Evolutionary conservation across 78 protist species (phyloP).

Genomic region (Pigoraptor vietnamica): DNA sequence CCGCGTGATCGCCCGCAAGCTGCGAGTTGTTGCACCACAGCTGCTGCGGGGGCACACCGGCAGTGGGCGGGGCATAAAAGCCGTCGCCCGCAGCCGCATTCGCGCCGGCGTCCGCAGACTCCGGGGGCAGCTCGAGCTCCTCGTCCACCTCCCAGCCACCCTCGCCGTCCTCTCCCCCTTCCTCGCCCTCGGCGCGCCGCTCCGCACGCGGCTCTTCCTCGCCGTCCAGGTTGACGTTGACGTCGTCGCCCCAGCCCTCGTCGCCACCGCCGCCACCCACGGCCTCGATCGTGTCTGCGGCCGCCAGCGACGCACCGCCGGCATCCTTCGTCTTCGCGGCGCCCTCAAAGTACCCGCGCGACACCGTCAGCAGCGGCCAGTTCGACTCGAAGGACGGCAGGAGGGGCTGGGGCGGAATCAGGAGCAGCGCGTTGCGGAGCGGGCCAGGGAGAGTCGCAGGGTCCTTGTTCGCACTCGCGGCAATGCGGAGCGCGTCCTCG

Average conservation of each 20-base stretch:
- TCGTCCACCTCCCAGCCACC: slow-evolving; percentile 51
- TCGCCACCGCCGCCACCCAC: slow-evolving; percentile 35
- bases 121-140: slow-evolving; percentile 5
- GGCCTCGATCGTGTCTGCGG: neutral
- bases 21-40: slow-evolving; percentile 61
- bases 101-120: neutral
- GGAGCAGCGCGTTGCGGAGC: slow-evolving; percentile 1
- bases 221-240: slow-evolving; percentile 21
- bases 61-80: slow-evolving; percentile 37
- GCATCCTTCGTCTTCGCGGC: slow-evolving; percentile 10
- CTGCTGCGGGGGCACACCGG: slow-evolving; percentile 30
- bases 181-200: slow-evolving; percentile 12
- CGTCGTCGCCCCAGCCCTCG: slow-evolving; percentile 29
- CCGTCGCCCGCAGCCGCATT: neutral
- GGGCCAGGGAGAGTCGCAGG: neutral
- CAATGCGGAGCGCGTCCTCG: slow-evolving; percentile 37
- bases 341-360: slow-evolving; percentile 40
- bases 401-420: slow-evolving; percentile 67
- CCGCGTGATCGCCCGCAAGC: slow-evolving; percentile 80
- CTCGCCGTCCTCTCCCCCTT: slow-evolving; percentile 27
- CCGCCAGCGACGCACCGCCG: neutral
- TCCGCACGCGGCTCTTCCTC: slow-evolving; percentile 3
- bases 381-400: neutral
- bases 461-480: neutral
- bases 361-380: slow-evolving; percentile 55